Percentiles rank a stretch among this genome's conserved stretches.
These are phyloP conservation scores for Clitocybe nebularis DNA, from an alignment of 1,284 basidiomycete genomes.

Conservation along the genomic window DNA sequence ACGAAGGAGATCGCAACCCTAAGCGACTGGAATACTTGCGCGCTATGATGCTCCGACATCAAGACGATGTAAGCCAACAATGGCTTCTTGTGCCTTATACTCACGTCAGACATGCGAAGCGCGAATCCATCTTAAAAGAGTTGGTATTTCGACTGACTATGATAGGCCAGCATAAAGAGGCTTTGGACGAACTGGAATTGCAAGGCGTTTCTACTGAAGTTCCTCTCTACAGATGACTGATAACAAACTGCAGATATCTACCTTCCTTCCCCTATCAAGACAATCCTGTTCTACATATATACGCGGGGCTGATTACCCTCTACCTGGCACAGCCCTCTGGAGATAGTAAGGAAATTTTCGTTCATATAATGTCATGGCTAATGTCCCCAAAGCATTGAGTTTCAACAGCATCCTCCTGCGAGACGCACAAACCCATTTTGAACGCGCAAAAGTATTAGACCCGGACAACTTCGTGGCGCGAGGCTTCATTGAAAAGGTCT, in stretches of 20 bases:
- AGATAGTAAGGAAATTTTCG: no score
- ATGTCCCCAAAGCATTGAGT: slow-evolving; percentile 2
- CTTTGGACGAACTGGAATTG: slow-evolving; percentile 83
- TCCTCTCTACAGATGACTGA: slow-evolving; percentile 6
- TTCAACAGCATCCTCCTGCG: slow-evolving; percentile 41
- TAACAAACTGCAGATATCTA: slow-evolving; percentile 55
- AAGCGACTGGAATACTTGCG: slow-evolving; percentile 60
- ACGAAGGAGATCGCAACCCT: slow-evolving; percentile 26
- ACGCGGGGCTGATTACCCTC: slow-evolving; percentile 74
- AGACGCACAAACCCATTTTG: slow-evolving; percentile 61
- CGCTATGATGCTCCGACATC: slow-evolving; percentile 62
- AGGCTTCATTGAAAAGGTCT: slow-evolving; percentile 52
- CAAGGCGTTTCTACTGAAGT: slow-evolving; percentile 35
- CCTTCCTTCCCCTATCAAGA: slow-evolving; percentile 83
- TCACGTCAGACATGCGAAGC: no score
- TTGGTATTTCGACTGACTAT: slow-evolving; percentile 66
- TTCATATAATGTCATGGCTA: no score
- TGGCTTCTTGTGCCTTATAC: no score
- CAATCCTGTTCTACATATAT: slow-evolving; percentile 73
- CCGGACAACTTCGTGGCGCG: slow-evolving; percentile 51
- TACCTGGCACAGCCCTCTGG: slow-evolving; percentile 48
- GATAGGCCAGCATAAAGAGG: slow-evolving; percentile 55
- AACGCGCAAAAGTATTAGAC: slow-evolving; percentile 57
- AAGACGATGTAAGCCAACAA: slow-evolving; percentile 57
- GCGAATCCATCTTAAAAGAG: slow-evolving; percentile 72